Conservation (phyloP, 768 basidiomycete species). For the Suillus lakei region DNA sequence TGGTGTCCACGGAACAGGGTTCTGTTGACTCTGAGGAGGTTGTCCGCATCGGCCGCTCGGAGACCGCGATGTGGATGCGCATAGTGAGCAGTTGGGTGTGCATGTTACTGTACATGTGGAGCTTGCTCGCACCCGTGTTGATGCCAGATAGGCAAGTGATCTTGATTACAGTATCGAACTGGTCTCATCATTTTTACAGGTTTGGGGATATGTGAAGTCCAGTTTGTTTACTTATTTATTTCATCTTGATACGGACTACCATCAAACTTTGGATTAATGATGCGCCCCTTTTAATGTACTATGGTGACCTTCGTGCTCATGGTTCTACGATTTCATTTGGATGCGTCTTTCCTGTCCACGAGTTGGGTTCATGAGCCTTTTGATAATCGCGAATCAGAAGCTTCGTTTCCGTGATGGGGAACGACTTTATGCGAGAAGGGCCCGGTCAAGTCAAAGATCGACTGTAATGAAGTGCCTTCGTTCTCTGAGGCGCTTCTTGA, state of each 20-base stretch:
- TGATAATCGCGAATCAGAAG: background rate
- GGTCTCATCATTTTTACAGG: conserved; percentile 15
- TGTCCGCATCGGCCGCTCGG: conserved; percentile 93
- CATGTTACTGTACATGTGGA: conserved; percentile 85
- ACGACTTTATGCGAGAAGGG: background rate
- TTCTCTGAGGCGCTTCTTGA: background rate
- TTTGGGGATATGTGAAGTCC: conserved; percentile 28
- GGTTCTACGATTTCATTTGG: background rate
- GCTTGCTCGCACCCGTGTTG: conserved; percentile 84
- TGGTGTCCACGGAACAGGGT: conserved; percentile 62
- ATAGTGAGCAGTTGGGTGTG: conserved; percentile 96
- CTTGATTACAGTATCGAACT: background rate
- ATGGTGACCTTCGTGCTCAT: background rate
- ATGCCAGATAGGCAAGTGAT: conserved; percentile 82
- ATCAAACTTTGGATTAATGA: conserved; percentile 5
- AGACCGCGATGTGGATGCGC: conserved; percentile 99
- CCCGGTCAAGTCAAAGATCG: conserved; percentile 2
- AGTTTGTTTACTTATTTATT: background rate
- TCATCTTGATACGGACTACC: background rate
- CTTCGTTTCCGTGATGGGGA: background rate
- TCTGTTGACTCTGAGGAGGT: conserved; percentile 61
- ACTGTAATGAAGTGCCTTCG: background rate
- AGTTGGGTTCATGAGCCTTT: background rate
- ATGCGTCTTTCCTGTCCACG: background rate
- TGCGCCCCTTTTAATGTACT: background rate